Evolutionary conservation across 371 early-diverging fungal genomes (phyloP).

Genomic region (Actinomortierella wolfii): DNA sequence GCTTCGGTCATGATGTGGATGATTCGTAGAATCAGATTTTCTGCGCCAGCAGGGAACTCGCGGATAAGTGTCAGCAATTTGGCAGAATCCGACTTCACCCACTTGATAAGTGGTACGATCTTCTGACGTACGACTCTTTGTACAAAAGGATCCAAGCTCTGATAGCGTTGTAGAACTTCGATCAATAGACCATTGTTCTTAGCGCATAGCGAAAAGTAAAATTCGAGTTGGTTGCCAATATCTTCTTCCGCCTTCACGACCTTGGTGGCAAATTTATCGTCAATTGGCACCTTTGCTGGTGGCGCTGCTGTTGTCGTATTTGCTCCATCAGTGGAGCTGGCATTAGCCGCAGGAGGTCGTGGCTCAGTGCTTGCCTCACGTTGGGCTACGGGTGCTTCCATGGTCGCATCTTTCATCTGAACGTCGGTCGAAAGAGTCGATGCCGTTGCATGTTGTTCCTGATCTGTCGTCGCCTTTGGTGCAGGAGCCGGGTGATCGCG

Average conservation of each 20-base stretch:
- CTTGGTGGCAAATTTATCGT: not conserved
- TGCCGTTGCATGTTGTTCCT: too few species aligned
- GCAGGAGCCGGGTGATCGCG: conserved; percentile 4
- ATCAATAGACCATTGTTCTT: conserved; percentile 37
- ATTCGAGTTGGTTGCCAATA: conserved; percentile 26
- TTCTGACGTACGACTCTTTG: conserved; percentile 66
- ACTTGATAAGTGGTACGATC: conserved; percentile 76
- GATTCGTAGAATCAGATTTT: conserved; percentile 73
- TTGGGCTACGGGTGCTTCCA: not conserved
- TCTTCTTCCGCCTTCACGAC: conserved; percentile 26
- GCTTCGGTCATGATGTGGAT: conserved; percentile 74
- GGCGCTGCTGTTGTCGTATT: not conserved
- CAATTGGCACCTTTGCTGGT: not conserved
- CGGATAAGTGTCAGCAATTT: conserved; percentile 66
- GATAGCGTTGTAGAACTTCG: conserved; percentile 23
- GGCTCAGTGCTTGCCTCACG: not conserved
- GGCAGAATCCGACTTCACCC: conserved; percentile 66
- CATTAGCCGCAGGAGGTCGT: conserved; percentile 6
- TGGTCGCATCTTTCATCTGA: conserved; percentile 12
- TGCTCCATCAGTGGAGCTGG: not conserved
- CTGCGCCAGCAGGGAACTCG: conserved; percentile 76
- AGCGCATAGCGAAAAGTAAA: conserved; percentile 43
- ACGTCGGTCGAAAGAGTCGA: not conserved
- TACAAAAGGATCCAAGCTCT: conserved; percentile 47
- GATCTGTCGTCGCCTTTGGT: not conserved